Evolutionary conservation across 2,329 filamentous ascomycete species (phyloP).

Genomic region (Epichloe scottii): DNA sequence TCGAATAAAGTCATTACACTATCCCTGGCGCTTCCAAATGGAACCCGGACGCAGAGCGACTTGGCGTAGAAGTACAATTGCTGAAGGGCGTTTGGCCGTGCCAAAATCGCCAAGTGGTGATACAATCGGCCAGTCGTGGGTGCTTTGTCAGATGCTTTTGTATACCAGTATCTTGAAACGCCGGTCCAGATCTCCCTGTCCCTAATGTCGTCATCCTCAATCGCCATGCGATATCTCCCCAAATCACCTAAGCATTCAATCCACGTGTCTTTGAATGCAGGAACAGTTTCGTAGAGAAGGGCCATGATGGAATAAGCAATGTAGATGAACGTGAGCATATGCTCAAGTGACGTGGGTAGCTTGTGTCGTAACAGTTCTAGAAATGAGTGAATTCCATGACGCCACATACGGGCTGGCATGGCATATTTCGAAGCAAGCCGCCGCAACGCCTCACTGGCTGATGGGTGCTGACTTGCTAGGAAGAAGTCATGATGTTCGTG

Average conservation of each 20-base stretch:
- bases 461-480: constrained; percentile 74
- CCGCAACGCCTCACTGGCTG: constrained; percentile 54
- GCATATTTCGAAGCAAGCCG: constrained; percentile 67
- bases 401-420: constrained; percentile 92
- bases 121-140: constrained; percentile 70
- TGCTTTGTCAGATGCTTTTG: constrained; percentile 62
- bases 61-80: constrained; percentile 65
- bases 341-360: constrained; percentile 65
- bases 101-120: constrained; percentile 75
- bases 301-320: constrained; percentile 85
- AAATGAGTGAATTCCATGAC: constrained; percentile 79
- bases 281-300: constrained; percentile 72
- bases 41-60: constrained; percentile 53
- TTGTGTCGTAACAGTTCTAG: constrained; percentile 64
- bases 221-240: constrained; percentile 74
- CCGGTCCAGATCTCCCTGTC: constrained; percentile 73
- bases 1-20: constrained; percentile 60
- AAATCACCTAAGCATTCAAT: constrained; percentile 86
- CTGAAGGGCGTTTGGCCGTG: constrained; percentile 54
- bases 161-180: constrained; percentile 75
- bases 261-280: constrained; percentile 77
- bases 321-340: constrained; percentile 88
- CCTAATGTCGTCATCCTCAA: constrained; percentile 67
- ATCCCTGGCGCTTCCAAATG: constrained; percentile 56
- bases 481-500: constrained; percentile 83